These are phyloP conservation scores for Stemphylium vesicarium DNA, from an alignment of 2,329 filamentous ascomycete genomes.

Conservation along the genomic window DNA sequence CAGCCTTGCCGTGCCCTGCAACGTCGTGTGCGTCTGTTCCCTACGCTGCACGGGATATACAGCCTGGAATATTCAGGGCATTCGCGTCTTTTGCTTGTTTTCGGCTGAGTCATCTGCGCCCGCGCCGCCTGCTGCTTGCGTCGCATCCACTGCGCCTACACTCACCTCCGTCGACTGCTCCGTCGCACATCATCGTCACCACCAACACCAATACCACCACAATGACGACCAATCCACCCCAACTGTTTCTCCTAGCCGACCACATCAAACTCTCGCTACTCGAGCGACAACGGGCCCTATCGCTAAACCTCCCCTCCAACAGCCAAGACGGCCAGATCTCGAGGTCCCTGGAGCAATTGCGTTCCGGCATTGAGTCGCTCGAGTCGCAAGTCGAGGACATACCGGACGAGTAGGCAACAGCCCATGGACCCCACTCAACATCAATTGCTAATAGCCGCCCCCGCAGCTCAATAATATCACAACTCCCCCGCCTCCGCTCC, in stretches of 20 bases:
- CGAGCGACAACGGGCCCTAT: slow-evolving; percentile 85
- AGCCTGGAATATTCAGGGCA: neutral
- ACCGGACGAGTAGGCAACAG: slow-evolving; percentile 58
- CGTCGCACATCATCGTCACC: neutral
- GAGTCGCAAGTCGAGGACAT: slow-evolving; percentile 67
- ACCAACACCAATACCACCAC: slow-evolving; percentile 14
- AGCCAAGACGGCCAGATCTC: slow-evolving; percentile 89
- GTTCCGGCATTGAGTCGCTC: slow-evolving; percentile 76
- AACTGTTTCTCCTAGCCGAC: slow-evolving; percentile 91
- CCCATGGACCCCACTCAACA: neutral
- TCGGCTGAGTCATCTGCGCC: slow-evolving; percentile 10
- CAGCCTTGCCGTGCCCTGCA: slow-evolving; percentile 17
- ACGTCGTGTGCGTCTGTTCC: neutral
- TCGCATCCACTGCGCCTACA: too few species aligned
- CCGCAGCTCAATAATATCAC: slow-evolving; percentile 53
- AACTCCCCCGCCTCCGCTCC: slow-evolving; percentile 70
- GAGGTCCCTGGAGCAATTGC: slow-evolving; percentile 84
- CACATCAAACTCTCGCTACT: slow-evolving; percentile 96
- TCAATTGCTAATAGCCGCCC: neutral
- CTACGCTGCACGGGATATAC: neutral
- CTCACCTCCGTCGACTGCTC: too few species aligned
- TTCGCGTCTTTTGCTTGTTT: neutral
- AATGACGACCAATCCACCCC: slow-evolving; percentile 62
- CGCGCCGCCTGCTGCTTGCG: neutral
- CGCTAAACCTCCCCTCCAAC: slow-evolving; percentile 77